Evolutionary conservation across 441 rosid species (phyloP).

Genomic region (Populus hybrid): DNA sequence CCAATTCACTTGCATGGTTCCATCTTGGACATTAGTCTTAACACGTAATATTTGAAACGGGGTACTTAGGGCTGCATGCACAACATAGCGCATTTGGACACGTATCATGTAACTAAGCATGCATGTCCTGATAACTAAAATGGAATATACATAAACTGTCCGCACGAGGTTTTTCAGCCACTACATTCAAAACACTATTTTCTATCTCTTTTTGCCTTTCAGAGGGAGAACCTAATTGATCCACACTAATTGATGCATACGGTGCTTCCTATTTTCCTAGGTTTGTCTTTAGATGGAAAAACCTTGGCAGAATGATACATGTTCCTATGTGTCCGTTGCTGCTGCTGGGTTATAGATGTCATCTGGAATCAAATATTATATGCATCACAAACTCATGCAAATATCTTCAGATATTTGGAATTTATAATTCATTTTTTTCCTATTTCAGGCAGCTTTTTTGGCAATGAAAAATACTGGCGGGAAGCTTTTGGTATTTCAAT

Average conservation of each 20-base stretch:
- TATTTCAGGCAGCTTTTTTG: constrained; percentile 81
- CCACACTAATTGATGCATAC: not conserved
- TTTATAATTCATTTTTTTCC: constrained; percentile 2
- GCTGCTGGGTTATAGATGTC: not conserved
- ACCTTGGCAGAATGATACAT: not conserved
- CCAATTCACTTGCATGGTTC: not conserved
- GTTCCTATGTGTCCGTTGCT: not conserved
- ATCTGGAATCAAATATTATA: not conserved
- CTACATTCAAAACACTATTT: not conserved
- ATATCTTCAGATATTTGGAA: not conserved
- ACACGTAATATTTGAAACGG: not conserved
- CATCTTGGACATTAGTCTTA: not conserved
- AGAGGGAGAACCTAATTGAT: not conserved
- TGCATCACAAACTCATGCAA: not conserved
- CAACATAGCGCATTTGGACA: not conserved
- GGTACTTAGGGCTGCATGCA: not conserved
- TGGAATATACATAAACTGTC: not conserved
- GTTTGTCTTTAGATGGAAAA: not conserved
- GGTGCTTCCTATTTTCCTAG: not conserved
- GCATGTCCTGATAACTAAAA: not conserved
- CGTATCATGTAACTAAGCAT: not conserved
- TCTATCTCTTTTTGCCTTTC: not conserved
- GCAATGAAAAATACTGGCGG: constrained; percentile 93
- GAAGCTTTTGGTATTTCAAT: constrained; percentile 90
- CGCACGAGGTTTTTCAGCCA: not conserved